Conservation (phyloP, 2,329 filamentous ascomycete species). For the Endothia cerciana region DNA sequence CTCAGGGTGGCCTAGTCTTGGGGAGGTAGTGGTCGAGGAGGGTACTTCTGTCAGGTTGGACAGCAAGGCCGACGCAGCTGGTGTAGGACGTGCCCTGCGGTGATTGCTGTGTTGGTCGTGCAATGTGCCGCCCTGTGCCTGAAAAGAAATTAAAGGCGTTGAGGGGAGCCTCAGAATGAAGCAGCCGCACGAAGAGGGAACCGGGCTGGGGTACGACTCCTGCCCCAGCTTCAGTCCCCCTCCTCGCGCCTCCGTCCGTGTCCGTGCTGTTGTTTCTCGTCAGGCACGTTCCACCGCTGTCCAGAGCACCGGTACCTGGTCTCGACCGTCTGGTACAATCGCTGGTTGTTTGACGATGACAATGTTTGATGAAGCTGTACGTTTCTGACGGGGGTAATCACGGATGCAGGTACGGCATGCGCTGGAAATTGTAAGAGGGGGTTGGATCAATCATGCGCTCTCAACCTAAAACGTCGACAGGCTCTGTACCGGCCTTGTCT, state of each 20-base stretch:
- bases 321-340: too few species aligned
- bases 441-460: constrained; percentile 7
- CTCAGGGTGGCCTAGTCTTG: too few species aligned
- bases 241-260: not conserved
- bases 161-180: constrained; percentile 17
- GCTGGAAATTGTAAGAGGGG: not conserved
- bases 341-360: not conserved
- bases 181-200: constrained; percentile 14
- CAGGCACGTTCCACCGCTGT: not conserved
- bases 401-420: not conserved
- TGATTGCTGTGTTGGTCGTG: constrained; percentile 16
- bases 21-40: not conserved
- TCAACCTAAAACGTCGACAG: constrained; percentile 20
- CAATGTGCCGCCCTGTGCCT: constrained; percentile 26
- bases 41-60: not conserved
- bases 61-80: not conserved
- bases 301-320: too few species aligned
- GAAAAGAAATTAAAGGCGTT: constrained; percentile 28
- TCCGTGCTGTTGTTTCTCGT: not conserved
- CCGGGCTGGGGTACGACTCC: constrained; percentile 2
- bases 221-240: not conserved
- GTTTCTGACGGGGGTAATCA: not conserved
- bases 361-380: not conserved
- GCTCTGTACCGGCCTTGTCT: not conserved
- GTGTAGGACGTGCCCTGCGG: constrained; percentile 6